Evolutionary conservation across 2,329 filamentous ascomycete genomes (phyloP).

Genomic region (Zymoseptoria passerinii): DNA sequence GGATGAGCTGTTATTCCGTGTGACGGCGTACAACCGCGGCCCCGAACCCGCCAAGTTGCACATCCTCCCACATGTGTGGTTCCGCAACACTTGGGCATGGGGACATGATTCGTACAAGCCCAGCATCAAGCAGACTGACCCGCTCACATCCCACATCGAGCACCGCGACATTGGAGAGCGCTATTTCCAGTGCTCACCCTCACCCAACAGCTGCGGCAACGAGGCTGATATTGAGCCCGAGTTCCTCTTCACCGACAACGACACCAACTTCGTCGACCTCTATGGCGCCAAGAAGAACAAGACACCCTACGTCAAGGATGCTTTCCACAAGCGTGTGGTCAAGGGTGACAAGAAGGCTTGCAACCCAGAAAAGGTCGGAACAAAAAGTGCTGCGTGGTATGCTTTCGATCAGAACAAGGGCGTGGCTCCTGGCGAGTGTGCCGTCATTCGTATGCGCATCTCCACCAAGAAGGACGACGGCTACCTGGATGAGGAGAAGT

Average conservation of each 20-base stretch:
- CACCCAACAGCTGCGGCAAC: conserved; percentile 70
- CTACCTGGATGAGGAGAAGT: conserved; percentile 84
- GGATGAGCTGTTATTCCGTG: conserved; percentile 84
- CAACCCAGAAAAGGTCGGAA: conserved; percentile 72
- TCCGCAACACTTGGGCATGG: conserved; percentile 96
- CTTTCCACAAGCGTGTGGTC: conserved; percentile 82
- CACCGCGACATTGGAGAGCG: conserved; percentile 75
- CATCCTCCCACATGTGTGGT: conserved; percentile 92
- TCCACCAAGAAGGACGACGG: conserved; percentile 60
- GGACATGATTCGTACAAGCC: conserved; percentile 80
- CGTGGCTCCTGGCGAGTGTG: conserved; percentile 82
- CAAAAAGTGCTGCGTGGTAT: conserved; percentile 88
- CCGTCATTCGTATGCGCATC: conserved; percentile 85
- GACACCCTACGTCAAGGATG: conserved; percentile 84
- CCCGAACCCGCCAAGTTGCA: conserved; percentile 84
- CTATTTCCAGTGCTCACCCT: conserved; percentile 79
- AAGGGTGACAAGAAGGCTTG: conserved; percentile 70
- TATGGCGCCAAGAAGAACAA: conserved; percentile 67
- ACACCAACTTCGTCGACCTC: conserved; percentile 73
- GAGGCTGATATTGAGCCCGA: conserved; percentile 78
- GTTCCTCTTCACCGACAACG: conserved; percentile 89
- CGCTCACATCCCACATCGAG: conserved; percentile 64
- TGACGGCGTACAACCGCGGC: conserved; percentile 93
- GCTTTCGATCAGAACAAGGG: conserved; percentile 83
- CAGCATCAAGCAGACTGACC: conserved; percentile 57